These are phyloP conservation scores for Pezicula radicicola DNA, from an alignment of 2,329 filamentous ascomycete genomes.

Conservation along the genomic window DNA sequence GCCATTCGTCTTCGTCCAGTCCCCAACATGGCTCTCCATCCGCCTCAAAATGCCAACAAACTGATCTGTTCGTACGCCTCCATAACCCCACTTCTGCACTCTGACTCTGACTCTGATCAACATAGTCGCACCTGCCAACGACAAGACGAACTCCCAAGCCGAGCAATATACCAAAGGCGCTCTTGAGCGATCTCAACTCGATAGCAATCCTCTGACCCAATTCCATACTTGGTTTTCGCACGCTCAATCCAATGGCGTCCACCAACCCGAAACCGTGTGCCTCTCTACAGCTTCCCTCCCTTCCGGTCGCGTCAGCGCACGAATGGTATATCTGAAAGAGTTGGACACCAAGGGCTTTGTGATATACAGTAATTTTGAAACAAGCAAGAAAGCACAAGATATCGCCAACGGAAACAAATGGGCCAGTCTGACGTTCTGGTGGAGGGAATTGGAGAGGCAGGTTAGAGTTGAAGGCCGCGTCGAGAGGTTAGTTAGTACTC, in stretches of 20 bases:
- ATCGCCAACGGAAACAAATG: slow-evolving; percentile 65
- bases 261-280: slow-evolving; percentile 84
- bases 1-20: slow-evolving; percentile 11
- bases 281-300: slow-evolving; percentile 83
- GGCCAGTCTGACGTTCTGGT: slow-evolving; percentile 87
- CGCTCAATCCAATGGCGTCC: slow-evolving; percentile 55
- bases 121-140: slow-evolving; percentile 62
- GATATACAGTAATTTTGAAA: slow-evolving; percentile 90
- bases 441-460: slow-evolving; percentile 82
- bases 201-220: slow-evolving; percentile 69
- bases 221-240: slow-evolving; percentile 88
- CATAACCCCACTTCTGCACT: not conserved
- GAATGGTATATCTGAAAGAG: slow-evolving; percentile 94
- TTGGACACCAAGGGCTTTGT: slow-evolving; percentile 81
- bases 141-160: slow-evolving; percentile 58
- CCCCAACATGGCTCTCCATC: slow-evolving; percentile 25
- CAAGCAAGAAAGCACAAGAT: slow-evolving; percentile 66
- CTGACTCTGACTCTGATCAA: not conserved
- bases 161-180: slow-evolving; percentile 71
- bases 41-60: slow-evolving; percentile 20
- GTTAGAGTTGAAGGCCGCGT: slow-evolving; percentile 81
- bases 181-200: slow-evolving; percentile 60
- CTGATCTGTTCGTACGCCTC: slow-evolving; percentile 25
- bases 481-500: slow-evolving; percentile 41
- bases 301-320: slow-evolving; percentile 77